Evolutionary conservation across 768 basidiomycete genomes (phyloP).

Genomic region (Leccinellum luteum): DNA sequence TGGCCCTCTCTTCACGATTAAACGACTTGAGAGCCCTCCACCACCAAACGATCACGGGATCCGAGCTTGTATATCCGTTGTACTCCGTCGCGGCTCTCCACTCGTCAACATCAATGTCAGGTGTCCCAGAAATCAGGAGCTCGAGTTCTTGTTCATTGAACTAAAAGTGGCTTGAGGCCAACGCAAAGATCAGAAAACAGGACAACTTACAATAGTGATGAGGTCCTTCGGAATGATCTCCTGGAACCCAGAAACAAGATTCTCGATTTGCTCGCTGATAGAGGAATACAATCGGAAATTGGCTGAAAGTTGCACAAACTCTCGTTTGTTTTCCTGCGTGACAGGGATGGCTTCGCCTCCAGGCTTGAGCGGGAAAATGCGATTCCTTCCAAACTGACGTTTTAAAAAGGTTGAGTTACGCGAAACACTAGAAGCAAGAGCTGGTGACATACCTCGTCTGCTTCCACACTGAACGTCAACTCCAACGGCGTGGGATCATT

Average conservation of each 20-base stretch:
- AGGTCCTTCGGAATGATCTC: constrained; percentile 98
- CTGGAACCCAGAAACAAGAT: constrained; percentile 87
- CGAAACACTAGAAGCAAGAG: not conserved
- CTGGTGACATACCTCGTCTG: constrained; percentile 65
- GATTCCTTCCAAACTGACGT: constrained; percentile 84
- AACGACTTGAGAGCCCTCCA: constrained; percentile 98
- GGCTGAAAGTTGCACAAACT: constrained; percentile 94
- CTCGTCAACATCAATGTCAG: constrained; percentile 98
- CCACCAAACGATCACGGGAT: constrained; percentile 98
- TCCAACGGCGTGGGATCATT: constrained; percentile 88
- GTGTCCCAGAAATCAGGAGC: constrained; percentile 91
- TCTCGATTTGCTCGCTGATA: constrained; percentile 94
- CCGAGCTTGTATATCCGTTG: constrained; percentile 81
- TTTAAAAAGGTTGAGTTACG: constrained; percentile 1
- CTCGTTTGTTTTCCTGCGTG: constrained; percentile 94
- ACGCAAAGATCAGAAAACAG: not conserved
- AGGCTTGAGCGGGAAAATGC: constrained; percentile 83
- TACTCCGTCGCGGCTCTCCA: constrained; percentile 93
- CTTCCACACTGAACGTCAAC: constrained; percentile 92
- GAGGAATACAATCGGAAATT: constrained; percentile 92
- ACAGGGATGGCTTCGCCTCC: constrained; percentile 82
- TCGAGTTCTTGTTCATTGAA: constrained; percentile 96
- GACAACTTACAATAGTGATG: constrained; percentile 75
- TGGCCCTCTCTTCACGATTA: constrained; percentile 93
- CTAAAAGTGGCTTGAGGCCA: constrained; percentile 37